Evolutionary conservation across 192 early-diverging fungal genomes (phyloP).

Genomic region (Gonapodya sp.): DNA sequence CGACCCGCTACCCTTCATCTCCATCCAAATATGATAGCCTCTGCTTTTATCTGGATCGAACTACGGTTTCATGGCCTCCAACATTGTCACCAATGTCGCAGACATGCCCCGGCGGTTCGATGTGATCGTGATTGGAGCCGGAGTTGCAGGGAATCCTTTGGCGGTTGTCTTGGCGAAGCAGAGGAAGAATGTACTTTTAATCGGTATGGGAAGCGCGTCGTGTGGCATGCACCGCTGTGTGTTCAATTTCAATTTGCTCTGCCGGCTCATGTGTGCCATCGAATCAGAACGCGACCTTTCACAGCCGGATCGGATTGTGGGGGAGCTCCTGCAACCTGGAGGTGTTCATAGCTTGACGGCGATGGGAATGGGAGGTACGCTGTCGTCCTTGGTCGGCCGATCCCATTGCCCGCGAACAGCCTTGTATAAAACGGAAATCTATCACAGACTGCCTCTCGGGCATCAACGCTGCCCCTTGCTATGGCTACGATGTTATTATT

Average conservation of each 20-base stretch:
- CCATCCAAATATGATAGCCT: too few relatives aligned
- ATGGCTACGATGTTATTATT: slow-evolving; percentile 81
- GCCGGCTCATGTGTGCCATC: not conserved
- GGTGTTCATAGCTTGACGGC: slow-evolving; percentile 71
- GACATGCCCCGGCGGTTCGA: slow-evolving; percentile 36
- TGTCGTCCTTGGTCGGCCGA: too few relatives aligned
- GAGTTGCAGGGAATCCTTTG: slow-evolving; percentile 81
- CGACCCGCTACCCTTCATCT: not conserved
- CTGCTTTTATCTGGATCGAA: too few relatives aligned
- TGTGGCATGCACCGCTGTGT: slow-evolving; percentile 3
- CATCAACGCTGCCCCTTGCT: slow-evolving; percentile 72
- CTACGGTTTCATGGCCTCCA: not conserved
- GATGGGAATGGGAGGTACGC: slow-evolving; percentile 61
- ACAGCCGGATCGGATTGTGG: slow-evolving; percentile 96
- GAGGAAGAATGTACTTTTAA: slow-evolving; percentile 57
- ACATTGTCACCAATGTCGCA: not conserved
- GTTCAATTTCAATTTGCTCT: not conserved
- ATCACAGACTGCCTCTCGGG: slow-evolving; percentile 57
- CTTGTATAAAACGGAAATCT: too few relatives aligned
- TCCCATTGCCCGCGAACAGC: too few relatives aligned
- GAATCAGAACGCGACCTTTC: slow-evolving; percentile 71
- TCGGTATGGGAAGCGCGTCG: slow-evolving; percentile 23
- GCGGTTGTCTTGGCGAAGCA: slow-evolving; percentile 67
- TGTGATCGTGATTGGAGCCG: slow-evolving; percentile 83
- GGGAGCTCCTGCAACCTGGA: slow-evolving; percentile 92